Conservation (phyloP, 192 early-diverging fungal genomes). For the Spizellomyces punctatus region DNA sequence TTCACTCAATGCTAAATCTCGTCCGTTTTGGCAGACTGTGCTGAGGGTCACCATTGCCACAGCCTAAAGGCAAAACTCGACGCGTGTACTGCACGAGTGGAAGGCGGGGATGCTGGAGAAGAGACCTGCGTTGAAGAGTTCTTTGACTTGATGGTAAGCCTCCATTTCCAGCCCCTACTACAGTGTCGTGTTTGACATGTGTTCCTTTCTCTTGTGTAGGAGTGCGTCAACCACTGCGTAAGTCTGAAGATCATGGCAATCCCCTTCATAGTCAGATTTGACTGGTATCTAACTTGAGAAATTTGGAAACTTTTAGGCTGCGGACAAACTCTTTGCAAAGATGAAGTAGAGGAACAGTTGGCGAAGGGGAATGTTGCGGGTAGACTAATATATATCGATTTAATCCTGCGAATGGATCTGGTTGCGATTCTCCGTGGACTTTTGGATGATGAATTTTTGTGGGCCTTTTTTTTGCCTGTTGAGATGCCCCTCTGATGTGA, state of each 20-base stretch:
- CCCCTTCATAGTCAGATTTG: not conserved
- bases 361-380: too few species aligned
- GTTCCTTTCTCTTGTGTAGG: not conserved
- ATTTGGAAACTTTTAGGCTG: slow-evolving; percentile 9
- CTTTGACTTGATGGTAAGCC: slow-evolving; percentile 25
- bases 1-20: not conserved
- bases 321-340: slow-evolving; percentile 30
- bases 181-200: not conserved
- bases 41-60: slow-evolving; percentile 33
- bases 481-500: too few species aligned
- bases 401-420: too few species aligned
- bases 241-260: not conserved
- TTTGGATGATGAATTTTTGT: too few species aligned
- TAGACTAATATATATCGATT: too few species aligned
- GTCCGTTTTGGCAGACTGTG: slow-evolving; percentile 25
- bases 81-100: slow-evolving; percentile 16
- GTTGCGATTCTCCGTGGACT: too few species aligned
- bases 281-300: not conserved
- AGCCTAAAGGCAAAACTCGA: slow-evolving; percentile 23
- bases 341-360: slow-evolving; percentile 10
- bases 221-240: slow-evolving; percentile 35
- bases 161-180: not conserved
- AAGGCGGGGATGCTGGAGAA: slow-evolving; percentile 22
- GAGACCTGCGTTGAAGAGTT: slow-evolving; percentile 33
- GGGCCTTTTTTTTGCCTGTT: too few species aligned